Base-by-base conservation (phyloP, 768 basidiomycete species). In the Pholiota microspora region DNA sequence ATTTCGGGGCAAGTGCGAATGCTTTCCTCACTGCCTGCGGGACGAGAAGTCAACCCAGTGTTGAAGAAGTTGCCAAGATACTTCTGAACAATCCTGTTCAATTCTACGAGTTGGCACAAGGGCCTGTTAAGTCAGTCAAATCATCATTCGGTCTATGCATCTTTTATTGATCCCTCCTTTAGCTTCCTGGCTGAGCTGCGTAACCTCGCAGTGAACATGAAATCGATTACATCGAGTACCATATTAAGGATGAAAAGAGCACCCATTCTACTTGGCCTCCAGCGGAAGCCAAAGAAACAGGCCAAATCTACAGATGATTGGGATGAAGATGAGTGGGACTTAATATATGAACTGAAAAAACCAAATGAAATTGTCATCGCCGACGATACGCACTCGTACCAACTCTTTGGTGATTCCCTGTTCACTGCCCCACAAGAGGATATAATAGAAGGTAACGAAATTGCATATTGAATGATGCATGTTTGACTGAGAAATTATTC, bases 401-500 rank as follows among this genome's bases (percentile, higher is more conserved):
- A 91, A 57, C 75, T 87, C 10, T 97, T 97, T 65, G 85, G 86
- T 4, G 84, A 86, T 42, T 78, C 79, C 2, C 73, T 96, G 13
- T 91, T 86, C 64, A 81, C 80, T 2, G 91, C 89, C 7, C 89
- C 92, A 0, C 91, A 96, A 69, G 95, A 98, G 67, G 93, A 96
- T 61, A 76, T 92, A 7, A 76, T 98, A 9, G 96, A 98, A 83
- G 80, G 86, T 91, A 58, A 12, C 58, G 21, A 13, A 7, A 7
- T 25, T 34, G 25, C 29, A 4, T 40, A 15, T 32, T 54, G 44
- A 2, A 27, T 4, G 7, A 45, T 24, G 27, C 24, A 38, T 12
- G 2, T 57, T 47, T 9, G 16, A 36, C n/a, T 60, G 15, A 56
- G 28, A 45, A 13, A 13, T 42, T 16, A 24, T 47, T 2, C 8